Percentiles rank a stretch among this genome's conserved stretches.
Conservation (phyloP, 2,329 filamentous ascomycete genomes). For the Leptographium radiaticola region DNA sequence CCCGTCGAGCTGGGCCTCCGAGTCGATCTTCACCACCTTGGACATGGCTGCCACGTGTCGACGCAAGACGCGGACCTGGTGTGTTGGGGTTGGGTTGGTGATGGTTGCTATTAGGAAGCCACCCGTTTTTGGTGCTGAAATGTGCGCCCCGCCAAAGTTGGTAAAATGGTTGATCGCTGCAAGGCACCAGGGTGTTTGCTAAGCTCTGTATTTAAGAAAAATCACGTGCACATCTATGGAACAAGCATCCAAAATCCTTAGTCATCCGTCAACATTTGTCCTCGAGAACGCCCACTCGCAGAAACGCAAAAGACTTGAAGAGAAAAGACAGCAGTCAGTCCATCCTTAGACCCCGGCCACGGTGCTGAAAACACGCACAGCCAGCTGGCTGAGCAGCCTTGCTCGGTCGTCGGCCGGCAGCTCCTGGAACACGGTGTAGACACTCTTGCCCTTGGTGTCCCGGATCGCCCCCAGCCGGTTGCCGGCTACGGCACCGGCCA, state of each 20-base stretch:
- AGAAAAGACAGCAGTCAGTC: neutral
- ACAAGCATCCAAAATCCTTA: no score
- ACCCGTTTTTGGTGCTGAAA: neutral
- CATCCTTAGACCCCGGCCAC: conserved; percentile 42
- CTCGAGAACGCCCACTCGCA: neutral
- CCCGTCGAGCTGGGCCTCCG: conserved; percentile 49
- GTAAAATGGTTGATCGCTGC: conserved; percentile 2
- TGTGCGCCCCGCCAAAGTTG: no score
- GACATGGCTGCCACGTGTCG: conserved; percentile 9
- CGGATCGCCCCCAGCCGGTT: conserved; percentile 83
- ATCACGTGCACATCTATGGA: no score
- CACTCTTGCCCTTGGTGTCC: conserved; percentile 86
- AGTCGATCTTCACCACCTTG: conserved; percentile 24
- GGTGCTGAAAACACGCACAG: conserved; percentile 74
- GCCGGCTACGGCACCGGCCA: conserved; percentile 84
- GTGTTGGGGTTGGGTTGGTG: neutral
- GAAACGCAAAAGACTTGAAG: neutral
- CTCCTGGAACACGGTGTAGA: conserved; percentile 84
- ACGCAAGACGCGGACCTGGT: neutral
- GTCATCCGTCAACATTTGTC: no score
- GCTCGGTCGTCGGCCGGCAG: conserved; percentile 73
- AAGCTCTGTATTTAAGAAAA: neutral
- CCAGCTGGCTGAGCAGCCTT: conserved; percentile 69
- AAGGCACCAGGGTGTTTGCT: neutral
- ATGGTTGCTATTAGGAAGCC: neutral